Evolutionary conservation across 805 yeast species (phyloP).

Genomic region (Lachancea kluyveri): DNA sequence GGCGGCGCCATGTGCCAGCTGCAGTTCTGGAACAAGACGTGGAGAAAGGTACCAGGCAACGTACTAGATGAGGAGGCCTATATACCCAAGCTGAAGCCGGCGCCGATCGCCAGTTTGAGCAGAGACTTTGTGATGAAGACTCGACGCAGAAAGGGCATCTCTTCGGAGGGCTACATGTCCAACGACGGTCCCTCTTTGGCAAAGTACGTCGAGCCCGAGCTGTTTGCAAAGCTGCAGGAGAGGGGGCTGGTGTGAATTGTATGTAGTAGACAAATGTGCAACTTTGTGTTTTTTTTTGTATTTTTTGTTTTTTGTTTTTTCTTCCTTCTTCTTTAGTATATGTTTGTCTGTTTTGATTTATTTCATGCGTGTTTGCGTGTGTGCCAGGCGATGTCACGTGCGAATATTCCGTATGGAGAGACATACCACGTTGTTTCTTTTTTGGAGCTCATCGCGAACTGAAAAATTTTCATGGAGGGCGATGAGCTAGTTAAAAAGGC

Average conservation of each 20-base stretch:
- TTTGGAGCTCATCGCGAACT: neutral
- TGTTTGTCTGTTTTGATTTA: no score
- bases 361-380: no score
- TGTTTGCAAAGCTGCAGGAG: conserved; percentile 47
- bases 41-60: conserved; percentile 86
- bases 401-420: neutral
- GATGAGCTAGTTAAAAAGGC: conserved; percentile 16
- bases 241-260: conserved; percentile 36
- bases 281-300: no score
- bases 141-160: conserved; percentile 78
- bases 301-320: no score
- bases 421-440: conserved; percentile 1
- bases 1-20: conserved; percentile 72
- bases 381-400: no score
- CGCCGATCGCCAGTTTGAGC: conserved; percentile 61
- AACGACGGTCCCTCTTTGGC: conserved; percentile 37
- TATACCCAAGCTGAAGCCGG: conserved; percentile 71
- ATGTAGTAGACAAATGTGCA: no score
- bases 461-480: conserved; percentile 14
- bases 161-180: conserved; percentile 44
- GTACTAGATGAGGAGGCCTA: conserved; percentile 65
- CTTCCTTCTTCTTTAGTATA: no score
- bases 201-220: conserved; percentile 59
- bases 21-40: conserved; percentile 48
- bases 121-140: conserved; percentile 89